Percentiles rank a stretch among this genome's conserved stretches.
Conservation (phyloP, 2,329 filamentous ascomycete species). For the Xylariaceae sp. region DNA sequence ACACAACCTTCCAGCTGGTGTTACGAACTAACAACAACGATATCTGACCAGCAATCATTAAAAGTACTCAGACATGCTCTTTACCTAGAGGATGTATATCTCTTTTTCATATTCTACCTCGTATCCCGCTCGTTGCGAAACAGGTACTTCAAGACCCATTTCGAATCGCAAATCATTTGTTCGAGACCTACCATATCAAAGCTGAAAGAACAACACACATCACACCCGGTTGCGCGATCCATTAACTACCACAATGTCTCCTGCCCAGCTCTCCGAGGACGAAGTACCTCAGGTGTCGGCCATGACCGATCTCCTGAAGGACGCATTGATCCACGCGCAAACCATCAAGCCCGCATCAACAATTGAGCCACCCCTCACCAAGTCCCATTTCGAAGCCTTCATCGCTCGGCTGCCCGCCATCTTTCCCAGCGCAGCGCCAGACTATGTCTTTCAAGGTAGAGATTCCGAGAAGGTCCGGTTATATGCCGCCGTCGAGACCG, state of each 20-base stretch:
- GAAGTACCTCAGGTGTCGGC: slow-evolving; percentile 60
- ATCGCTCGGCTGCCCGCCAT: slow-evolving; percentile 52
- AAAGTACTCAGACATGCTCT: too few species aligned
- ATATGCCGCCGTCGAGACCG: slow-evolving; percentile 80
- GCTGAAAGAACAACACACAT: not conserved
- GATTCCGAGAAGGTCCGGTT: slow-evolving; percentile 58
- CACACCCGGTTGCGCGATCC: not conserved
- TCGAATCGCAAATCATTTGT: not conserved
- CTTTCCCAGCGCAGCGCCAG: slow-evolving; percentile 46
- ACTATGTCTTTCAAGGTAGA: slow-evolving; percentile 36
- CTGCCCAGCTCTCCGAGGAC: slow-evolving; percentile 52
- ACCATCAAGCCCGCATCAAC: slow-evolving; percentile 62
- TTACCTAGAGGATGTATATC: slow-evolving; percentile 15
- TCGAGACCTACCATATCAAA: not conserved
- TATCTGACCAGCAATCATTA: too few species aligned
- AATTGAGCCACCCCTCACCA: slow-evolving; percentile 78
- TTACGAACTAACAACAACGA: too few species aligned
- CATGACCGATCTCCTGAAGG: slow-evolving; percentile 60
- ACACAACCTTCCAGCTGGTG: too few species aligned
- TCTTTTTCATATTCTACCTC: not conserved
- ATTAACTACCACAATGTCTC: slow-evolving; percentile 52
- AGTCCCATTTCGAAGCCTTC: slow-evolving; percentile 66
- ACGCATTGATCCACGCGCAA: slow-evolving; percentile 65
- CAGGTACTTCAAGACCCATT: not conserved
- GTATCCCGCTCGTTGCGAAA: slow-evolving; percentile 16